Percentiles rank a stretch among this genome's conserved stretches.
Evolutionary conservation across 805 yeast species (phyloP).

Genomic region (Osmozyma mogii): DNA sequence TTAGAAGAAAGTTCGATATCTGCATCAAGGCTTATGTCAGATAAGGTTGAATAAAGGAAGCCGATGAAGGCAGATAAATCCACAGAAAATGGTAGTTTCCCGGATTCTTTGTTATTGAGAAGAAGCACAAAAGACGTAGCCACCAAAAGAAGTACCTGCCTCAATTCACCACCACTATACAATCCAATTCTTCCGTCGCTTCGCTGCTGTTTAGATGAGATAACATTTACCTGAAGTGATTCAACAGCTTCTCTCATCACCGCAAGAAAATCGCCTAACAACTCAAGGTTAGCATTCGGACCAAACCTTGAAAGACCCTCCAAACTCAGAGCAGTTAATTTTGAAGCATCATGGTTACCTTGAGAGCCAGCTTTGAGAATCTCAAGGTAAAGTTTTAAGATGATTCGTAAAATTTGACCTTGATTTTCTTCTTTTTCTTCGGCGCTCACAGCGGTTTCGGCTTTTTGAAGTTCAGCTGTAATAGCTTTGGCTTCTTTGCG

Average conservation of each 20-base stretch:
- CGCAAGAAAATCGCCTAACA: conserved; percentile 86
- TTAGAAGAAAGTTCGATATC: conserved; percentile 83
- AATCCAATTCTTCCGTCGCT: conserved; percentile 21
- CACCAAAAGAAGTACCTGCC: conserved; percentile 74
- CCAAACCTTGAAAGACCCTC: conserved; percentile 91
- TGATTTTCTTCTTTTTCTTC: conserved; percentile 84
- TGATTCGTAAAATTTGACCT: conserved; percentile 68
- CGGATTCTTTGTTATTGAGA: conserved; percentile 52
- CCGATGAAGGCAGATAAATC: conserved; percentile 79
- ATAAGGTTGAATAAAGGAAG: conserved; percentile 61
- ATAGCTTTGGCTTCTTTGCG: conserved; percentile 81
- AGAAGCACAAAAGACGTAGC: conserved; percentile 86
- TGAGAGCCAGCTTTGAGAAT: conserved; percentile 46
- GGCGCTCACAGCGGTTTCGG: conserved; percentile 79
- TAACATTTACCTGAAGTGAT: conserved; percentile 31
- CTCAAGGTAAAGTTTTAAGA: conserved; percentile 69
- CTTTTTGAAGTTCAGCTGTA: conserved; percentile 81
- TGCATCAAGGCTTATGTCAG: conserved; percentile 65
- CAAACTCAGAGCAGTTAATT: conserved; percentile 72
- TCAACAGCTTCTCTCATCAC: conserved; percentile 78
- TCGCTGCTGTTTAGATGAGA: no score
- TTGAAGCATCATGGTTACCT: conserved; percentile 42
- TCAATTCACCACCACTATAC: conserved; percentile 36
- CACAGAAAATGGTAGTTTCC: conserved; percentile 52
- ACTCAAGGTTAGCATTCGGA: conserved; percentile 84